phyloP scores from a whole-genome alignment of 169 alveolate genomes.

The Plasmodium chabaudi region DNA sequence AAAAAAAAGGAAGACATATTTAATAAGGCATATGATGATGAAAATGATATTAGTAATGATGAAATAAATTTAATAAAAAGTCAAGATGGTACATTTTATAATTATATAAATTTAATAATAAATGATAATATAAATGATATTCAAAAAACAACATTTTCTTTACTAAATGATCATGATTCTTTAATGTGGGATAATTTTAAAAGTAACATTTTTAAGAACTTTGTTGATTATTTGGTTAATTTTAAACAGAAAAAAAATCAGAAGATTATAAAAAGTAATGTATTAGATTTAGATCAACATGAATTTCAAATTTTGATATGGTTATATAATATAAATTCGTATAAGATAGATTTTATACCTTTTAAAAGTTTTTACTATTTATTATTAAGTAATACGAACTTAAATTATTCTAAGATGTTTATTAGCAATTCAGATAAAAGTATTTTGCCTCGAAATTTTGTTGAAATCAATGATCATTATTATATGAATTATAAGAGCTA shows the following conservation, averaged over 20 bases:
- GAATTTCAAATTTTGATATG: conserved; percentile 76
- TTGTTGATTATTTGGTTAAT: conserved; percentile 65
- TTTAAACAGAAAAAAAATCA: conserved; percentile 54
- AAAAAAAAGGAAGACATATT: conserved; percentile 52
- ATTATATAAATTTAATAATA: conserved; percentile 66
- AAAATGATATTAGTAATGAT: conserved; percentile 32
- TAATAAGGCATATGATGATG: conserved; percentile 17
- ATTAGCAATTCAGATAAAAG: conserved; percentile 44
- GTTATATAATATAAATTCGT: conserved; percentile 61
- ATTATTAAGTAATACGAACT: conserved; percentile 61
- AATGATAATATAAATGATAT: conserved; percentile 74
- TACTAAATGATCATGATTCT: conserved; percentile 74
- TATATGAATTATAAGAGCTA: conserved; percentile 60
- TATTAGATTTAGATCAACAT: conserved; percentile 67
- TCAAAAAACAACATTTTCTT: conserved; percentile 70
- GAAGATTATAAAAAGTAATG: conserved; percentile 46
- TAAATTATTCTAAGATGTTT: conserved; percentile 62
- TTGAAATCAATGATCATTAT: conserved; percentile 74
- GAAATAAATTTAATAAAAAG: background rate
- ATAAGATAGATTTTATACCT: conserved; percentile 50
- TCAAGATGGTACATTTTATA: conserved; percentile 47
- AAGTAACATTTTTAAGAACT: conserved; percentile 60
- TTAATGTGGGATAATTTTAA: conserved; percentile 76
- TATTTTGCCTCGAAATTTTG: conserved; percentile 25
- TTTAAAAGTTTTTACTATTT: conserved; percentile 68